Evolutionary conservation across 768 basidiomycete species (phyloP), one percentile per base, ranked within the genome.

Genomic region (Termitomyces sp.): DNA sequence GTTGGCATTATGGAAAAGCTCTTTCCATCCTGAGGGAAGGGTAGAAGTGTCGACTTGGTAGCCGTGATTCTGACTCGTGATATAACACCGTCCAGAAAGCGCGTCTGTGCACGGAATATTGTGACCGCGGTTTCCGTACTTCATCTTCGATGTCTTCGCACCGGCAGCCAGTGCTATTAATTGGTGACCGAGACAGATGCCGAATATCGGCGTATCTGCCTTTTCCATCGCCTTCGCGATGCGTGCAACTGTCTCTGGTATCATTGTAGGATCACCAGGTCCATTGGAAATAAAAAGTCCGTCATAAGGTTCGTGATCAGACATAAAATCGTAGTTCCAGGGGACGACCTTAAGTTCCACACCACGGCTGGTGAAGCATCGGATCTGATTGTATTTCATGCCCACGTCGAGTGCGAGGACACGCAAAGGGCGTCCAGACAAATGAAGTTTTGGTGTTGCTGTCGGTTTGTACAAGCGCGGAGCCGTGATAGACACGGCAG

Each of bases 331-430:
- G 70, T 95, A 92, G 69, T 98, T 80, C 96, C 96, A 99, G 28
- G 97, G 95, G 8, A 98, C 91, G 53, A 98, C 93, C 74, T 98
- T 98, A 69, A 98, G 79, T 71, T 98, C 93, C 36, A 98, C 84
- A 50, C 97, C 97, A 35, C 97, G 88, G 38, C 84, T 79, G 44
- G 83, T 85, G 75, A 99, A 98, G 77, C 97, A 99, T 35, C 97
- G 84, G 65, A 98, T 94, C 73, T 99, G 97, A 73, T 98, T 98
- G 78, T 91, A 97, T 74, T 99, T 99, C 92, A 98, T 98, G n/a
- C 97, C 97, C 52, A 98, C 96, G 70, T 99, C 97, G 58, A 98
- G 75, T 6, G 93, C 94, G 16, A 99, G 68, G 30, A 99, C 83
- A 59, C 97, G 89, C 32, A 98, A 69, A 0, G 84, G 74, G 51